phyloP scores from a whole-genome alignment of 176 grass and related monocot genomes.

The Chloris gayana region DNA sequence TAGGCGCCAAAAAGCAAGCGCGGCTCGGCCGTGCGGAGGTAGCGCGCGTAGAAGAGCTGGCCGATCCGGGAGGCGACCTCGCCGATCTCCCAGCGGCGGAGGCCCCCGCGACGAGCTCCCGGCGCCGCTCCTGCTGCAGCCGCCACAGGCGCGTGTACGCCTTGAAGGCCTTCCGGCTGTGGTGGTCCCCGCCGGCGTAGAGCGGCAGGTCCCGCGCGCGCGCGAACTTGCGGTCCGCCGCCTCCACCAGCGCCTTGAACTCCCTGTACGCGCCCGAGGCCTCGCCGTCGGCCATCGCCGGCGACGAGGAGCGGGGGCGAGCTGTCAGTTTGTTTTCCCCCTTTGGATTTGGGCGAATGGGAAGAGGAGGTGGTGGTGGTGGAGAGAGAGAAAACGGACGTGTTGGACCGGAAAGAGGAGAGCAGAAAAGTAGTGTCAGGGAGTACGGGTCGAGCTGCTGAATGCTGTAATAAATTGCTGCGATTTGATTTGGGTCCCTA shows the following conservation, averaged over 20 bases:
- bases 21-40: conserved; percentile 93
- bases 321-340: not conserved
- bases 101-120: conserved; percentile 69
- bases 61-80: conserved; percentile 99
- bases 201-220: conserved; percentile 85
- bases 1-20: conserved; percentile 90
- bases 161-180: conserved; percentile 93
- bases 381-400: conserved; percentile 21
- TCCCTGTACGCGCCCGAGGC: conserved; percentile 45
- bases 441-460: conserved; percentile 17
- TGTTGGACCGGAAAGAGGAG: conserved; percentile 40
- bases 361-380: not conserved
- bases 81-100: conserved; percentile 88
- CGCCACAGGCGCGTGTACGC: conserved; percentile 91
- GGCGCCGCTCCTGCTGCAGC: conserved; percentile 77
- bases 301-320: conserved; percentile 25
- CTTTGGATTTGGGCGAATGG: conserved; percentile 50
- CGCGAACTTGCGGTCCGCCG: conserved; percentile 93
- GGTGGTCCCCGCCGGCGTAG: conserved; percentile 71
- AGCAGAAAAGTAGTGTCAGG: not conserved
- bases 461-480: conserved; percentile 26
- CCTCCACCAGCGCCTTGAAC: conserved; percentile 67
- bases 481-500: conserved; percentile 9
- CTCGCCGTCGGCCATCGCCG: conserved; percentile 60
- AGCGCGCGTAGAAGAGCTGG: conserved; percentile 95